Conservation (phyloP, 139 green algal species). For the Chlamydomonas incerta region DNA sequence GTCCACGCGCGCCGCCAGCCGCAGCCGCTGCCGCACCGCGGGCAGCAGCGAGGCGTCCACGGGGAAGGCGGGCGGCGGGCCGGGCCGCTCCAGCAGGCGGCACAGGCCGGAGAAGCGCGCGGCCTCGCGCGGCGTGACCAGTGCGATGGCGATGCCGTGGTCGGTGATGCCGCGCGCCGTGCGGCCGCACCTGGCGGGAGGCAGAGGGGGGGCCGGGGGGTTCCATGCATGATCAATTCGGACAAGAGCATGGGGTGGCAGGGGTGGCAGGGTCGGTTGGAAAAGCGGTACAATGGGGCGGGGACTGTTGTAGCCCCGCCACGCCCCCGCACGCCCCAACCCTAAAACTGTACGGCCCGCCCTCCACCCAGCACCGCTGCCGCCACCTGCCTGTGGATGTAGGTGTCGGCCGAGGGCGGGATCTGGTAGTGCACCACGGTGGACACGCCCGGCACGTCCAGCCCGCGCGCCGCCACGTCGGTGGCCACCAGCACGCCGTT, state of each 20-base stretch:
- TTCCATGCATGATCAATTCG: no score
- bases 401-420: conserved; percentile 89
- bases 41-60: conserved; percentile 72
- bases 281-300: no score
- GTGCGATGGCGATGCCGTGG: conserved; percentile 79
- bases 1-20: conserved; percentile 75
- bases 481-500: conserved; percentile 92
- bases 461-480: conserved; percentile 95
- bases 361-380: no score
- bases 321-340: no score
- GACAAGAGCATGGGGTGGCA: not conserved
- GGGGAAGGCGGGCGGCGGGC: conserved; percentile 76
- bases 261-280: no score
- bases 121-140: conserved; percentile 86
- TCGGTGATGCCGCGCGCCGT: conserved; percentile 81
- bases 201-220: not conserved
- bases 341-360: no score
- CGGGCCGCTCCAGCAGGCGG: conserved; percentile 46
- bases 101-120: conserved; percentile 63
- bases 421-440: conserved; percentile 95
- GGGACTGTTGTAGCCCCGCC: no score
- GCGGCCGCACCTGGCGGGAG: conserved; percentile 56
- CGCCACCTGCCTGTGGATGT: conserved; percentile 97
- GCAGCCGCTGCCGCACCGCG: conserved; percentile 49
- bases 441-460: conserved; percentile 87